These are phyloP conservation scores for Porodaedalea pini DNA, from an alignment of 1,284 basidiomycete species.

Conservation along the genomic window DNA sequence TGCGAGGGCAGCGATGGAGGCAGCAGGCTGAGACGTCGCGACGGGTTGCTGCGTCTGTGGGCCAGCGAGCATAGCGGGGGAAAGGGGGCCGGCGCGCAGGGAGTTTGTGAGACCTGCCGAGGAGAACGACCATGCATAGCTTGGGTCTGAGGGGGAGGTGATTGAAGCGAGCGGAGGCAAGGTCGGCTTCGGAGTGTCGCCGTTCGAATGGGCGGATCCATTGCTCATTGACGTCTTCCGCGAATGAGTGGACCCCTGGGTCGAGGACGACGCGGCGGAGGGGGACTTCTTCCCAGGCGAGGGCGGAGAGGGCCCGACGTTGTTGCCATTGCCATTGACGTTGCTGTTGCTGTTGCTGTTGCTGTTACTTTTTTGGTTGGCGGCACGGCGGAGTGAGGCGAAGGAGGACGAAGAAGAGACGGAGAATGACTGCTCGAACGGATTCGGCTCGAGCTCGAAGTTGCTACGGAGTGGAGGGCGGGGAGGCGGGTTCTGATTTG, in stretches of 20 bases:
- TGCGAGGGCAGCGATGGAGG: conserved; percentile 29
- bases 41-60: conserved; percentile 51
- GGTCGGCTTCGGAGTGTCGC: conserved; percentile 50
- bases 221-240: conserved; percentile 16
- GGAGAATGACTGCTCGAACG: conserved; percentile 93
- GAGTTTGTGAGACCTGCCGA: conserved; percentile 64
- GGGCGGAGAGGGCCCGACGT: conserved; percentile 33
- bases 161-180: conserved; percentile 86
- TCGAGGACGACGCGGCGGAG: background rate
- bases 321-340: conserved; percentile 33
- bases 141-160: conserved; percentile 75
- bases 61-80: conserved; percentile 92
- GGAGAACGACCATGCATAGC: conserved; percentile 71
- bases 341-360: conserved; percentile 36
- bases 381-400: conserved; percentile 42
- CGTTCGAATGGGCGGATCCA: conserved; percentile 19
- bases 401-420: conserved; percentile 42
- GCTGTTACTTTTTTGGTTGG: conserved; percentile 19
- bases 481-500: conserved; percentile 11
- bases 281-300: conserved; percentile 34
- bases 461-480: conserved; percentile 45
- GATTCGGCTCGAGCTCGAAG: conserved; percentile 89
- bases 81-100: conserved; percentile 86
- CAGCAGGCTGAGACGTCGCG: conserved; percentile 30
- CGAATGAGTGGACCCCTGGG: conserved; percentile 7